Percentiles rank a stretch among this genome's conserved stretches.
These are phyloP conservation scores for Cyclanthera cordifolia DNA, from an alignment of 306 rosid species.

Conservation along the genomic window DNA sequence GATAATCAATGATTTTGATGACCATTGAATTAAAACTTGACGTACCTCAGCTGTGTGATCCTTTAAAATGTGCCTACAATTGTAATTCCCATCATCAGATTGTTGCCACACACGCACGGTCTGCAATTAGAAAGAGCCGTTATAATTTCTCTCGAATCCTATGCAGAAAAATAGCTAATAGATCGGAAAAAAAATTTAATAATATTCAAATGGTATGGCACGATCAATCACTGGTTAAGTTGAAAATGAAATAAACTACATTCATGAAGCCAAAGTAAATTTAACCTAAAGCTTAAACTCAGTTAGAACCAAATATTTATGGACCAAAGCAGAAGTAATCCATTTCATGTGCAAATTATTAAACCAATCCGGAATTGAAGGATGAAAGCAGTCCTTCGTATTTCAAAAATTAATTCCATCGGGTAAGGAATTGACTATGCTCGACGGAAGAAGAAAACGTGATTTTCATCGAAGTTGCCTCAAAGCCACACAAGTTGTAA, in stretches of 20 bases:
- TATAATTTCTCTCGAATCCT: neutral
- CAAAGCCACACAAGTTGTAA: neutral
- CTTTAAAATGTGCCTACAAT: constrained; percentile 58
- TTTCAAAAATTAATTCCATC: too few species aligned
- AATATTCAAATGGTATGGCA: neutral
- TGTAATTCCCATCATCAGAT: constrained; percentile 66
- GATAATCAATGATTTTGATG: neutral
- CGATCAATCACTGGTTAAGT: neutral
- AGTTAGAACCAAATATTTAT: neutral
- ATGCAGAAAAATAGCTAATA: neutral
- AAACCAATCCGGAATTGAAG: too few species aligned
- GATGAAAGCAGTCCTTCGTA: too few species aligned
- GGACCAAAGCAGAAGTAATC: neutral
- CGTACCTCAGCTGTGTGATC: constrained; percentile 90
- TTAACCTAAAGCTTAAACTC: neutral
- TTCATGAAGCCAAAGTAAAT: neutral
- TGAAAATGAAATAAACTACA: neutral
- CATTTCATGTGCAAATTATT: neutral
- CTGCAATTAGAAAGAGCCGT: constrained; percentile 26
- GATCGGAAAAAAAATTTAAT: neutral
- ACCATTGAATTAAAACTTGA: neutral
- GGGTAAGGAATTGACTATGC: too few species aligned
- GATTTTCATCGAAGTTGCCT: neutral
- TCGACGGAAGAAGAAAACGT: too few species aligned
- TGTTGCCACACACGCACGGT: constrained; percentile 92